phyloP scores from a whole-genome alignment of 176 grass and related monocot species.

The Coix lacrymajobi region DNA sequence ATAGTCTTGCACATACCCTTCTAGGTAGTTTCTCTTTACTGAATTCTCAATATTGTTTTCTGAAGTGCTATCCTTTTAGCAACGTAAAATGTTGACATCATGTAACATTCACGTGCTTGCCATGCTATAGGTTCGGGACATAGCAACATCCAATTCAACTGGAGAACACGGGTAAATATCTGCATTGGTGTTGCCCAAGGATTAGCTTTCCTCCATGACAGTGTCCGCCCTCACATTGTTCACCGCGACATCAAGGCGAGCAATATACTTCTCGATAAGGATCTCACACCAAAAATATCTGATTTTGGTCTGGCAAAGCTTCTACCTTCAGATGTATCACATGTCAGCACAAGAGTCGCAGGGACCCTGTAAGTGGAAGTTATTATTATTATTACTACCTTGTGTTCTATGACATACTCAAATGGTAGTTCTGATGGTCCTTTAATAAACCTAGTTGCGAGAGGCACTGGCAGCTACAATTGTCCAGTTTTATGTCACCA shows the following conservation, averaged over 20 bases:
- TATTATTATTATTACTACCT: neutral
- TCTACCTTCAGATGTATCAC: slow-evolving; percentile 59
- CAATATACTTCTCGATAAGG: slow-evolving; percentile 69
- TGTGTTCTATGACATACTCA: neutral
- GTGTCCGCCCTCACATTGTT: slow-evolving; percentile 54
- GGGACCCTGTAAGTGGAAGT: slow-evolving; percentile 65
- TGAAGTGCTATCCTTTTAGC: neutral
- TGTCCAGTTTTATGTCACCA: neutral
- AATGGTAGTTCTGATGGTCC: neutral
- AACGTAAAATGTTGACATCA: neutral
- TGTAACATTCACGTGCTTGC: slow-evolving; percentile 10
- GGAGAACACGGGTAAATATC: slow-evolving; percentile 63
- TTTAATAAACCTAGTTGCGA: neutral
- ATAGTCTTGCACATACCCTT: slow-evolving; percentile 68
- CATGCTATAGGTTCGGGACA: slow-evolving; percentile 41
- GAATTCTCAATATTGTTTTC: slow-evolving; percentile 11
- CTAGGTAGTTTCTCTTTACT: slow-evolving; percentile 42
- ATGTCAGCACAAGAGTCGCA: slow-evolving; percentile 73
- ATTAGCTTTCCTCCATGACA: slow-evolving; percentile 58
- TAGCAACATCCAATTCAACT: slow-evolving; percentile 61
- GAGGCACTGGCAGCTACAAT: neutral
- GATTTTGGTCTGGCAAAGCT: slow-evolving; percentile 78
- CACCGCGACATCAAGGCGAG: slow-evolving; percentile 81
- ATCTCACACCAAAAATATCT: slow-evolving; percentile 69
- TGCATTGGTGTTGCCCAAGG: slow-evolving; percentile 59